Percentiles rank a stretch among this genome's conserved stretches.
Conservation (phyloP, 768 basidiomycete genomes). For the Sarcodon aspratus region DNA sequence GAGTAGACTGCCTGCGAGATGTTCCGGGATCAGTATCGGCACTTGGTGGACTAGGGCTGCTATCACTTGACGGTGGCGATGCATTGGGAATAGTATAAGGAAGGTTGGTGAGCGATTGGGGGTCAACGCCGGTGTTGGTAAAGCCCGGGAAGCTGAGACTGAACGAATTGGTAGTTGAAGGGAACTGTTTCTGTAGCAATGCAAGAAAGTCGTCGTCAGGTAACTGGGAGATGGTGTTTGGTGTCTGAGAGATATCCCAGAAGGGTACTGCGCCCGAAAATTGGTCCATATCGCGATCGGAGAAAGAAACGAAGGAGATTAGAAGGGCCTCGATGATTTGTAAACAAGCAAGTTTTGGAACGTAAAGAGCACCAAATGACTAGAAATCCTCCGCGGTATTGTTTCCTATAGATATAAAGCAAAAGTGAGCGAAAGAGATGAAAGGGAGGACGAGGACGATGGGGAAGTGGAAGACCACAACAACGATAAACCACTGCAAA, state of each 20-base stretch:
- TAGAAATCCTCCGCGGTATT: too few relatives aligned
- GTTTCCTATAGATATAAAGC: too few relatives aligned
- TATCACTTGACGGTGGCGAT: slow-evolving; percentile 54
- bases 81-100: slow-evolving; percentile 36
- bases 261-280: slow-evolving; percentile 21
- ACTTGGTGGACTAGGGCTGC: slow-evolving; percentile 68
- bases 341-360: too few relatives aligned
- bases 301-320: too few relatives aligned
- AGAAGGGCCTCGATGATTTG: too few relatives aligned
- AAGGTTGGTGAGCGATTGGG: slow-evolving; percentile 35
- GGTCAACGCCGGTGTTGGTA: slow-evolving; percentile 39
- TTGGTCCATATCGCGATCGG: too few relatives aligned
- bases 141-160: slow-evolving; percentile 10
- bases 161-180: slow-evolving; percentile 17
- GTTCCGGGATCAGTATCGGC: slow-evolving; percentile 20
- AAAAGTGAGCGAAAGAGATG: too few relatives aligned
- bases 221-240: slow-evolving; percentile 47
- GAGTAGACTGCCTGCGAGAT: slow-evolving; percentile 21
- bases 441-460: too few relatives aligned
- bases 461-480: too few relatives aligned
- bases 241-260: slow-evolving; percentile 48
- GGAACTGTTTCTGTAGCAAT: slow-evolving; percentile 68
- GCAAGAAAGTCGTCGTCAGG: slow-evolving; percentile 71
- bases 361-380: too few relatives aligned
- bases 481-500: too few relatives aligned